Evolutionary conservation across 768 basidiomycete species (phyloP).

Genomic region (Rhodotorula graminis): DNA sequence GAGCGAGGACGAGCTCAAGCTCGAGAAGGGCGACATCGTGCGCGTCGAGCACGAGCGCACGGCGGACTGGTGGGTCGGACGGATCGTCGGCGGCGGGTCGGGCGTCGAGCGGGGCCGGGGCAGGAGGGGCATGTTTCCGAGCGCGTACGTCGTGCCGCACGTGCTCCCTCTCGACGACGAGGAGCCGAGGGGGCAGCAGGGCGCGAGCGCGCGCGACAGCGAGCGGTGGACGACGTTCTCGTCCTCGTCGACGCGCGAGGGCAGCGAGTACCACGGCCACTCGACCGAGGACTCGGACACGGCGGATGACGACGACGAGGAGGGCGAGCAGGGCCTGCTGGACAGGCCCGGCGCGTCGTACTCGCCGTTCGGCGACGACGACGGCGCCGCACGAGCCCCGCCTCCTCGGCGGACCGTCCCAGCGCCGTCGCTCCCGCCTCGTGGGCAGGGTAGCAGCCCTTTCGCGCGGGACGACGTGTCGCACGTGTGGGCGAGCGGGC

Average conservation of each 20-base stretch:
- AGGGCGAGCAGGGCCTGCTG: not conserved
- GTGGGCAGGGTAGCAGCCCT: not conserved
- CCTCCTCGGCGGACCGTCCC: too few relatives aligned
- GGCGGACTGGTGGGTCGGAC: constrained; percentile 23
- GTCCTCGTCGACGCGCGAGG: not conserved
- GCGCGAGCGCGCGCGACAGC: not conserved
- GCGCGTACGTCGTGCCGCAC: constrained; percentile 15
- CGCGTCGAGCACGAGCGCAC: constrained; percentile 14
- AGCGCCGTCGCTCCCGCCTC: too few relatives aligned
- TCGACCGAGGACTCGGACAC: not conserved
- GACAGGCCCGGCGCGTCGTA: not conserved
- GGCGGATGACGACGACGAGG: not conserved
- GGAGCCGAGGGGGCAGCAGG: not conserved
- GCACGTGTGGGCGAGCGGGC: not conserved
- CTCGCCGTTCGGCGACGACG: not conserved
- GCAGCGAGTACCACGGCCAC: too few relatives aligned
- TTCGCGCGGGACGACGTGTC: constrained; percentile 2
- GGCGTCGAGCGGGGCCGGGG: not conserved
- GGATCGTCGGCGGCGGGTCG: not conserved
- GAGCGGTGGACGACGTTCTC: not conserved
- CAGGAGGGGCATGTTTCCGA: constrained; percentile 21
- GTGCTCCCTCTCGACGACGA: not conserved
- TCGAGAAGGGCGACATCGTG: constrained; percentile 9
- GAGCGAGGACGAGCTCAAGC: constrained; percentile 1
- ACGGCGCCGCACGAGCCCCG: too few relatives aligned